A percentile compares a stretch with the other conserved stretches of the same genome.
phyloP scores from a whole-genome alignment of 75 land plant species.

The Chamaecyparis obtusa region DNA sequence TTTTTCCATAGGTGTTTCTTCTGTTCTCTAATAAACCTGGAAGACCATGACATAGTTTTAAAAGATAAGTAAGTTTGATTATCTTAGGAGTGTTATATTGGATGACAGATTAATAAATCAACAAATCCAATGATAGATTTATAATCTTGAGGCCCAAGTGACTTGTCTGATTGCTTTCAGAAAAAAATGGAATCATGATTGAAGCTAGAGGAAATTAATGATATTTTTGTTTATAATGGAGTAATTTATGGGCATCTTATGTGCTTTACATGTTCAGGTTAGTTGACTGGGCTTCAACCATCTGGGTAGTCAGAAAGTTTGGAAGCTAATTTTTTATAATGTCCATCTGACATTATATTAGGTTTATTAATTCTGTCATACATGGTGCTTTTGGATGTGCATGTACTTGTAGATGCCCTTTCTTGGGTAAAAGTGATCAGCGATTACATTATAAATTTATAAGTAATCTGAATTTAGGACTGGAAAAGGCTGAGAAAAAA shows the following conservation, averaged over 20 bases:
- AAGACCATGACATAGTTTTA: not conserved
- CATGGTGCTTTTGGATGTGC: not conserved
- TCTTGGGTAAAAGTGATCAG: not conserved
- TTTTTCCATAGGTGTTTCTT: not conserved
- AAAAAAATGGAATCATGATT: not conserved
- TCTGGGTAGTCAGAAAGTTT: not conserved
- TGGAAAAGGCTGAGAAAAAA: not conserved
- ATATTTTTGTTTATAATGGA: not conserved
- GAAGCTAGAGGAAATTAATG: not conserved
- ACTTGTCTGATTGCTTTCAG: not conserved
- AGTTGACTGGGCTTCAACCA: not conserved
- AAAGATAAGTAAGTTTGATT: not conserved
- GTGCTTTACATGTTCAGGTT: not conserved
- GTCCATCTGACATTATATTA: too few species aligned
- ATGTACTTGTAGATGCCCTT: not conserved
- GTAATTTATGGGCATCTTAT: not conserved
- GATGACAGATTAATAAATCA: not conserved
- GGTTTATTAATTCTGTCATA: not conserved
- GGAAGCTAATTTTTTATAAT: not conserved
- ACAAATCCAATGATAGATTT: not conserved
- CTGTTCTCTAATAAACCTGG: not conserved
- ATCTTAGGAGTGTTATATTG: not conserved
- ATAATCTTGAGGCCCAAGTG: not conserved
- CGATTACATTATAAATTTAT: not conserved
- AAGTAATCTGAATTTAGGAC: not conserved